Conservation (phyloP, 306 rosid genomes). For the Trifolium repens region DNA sequence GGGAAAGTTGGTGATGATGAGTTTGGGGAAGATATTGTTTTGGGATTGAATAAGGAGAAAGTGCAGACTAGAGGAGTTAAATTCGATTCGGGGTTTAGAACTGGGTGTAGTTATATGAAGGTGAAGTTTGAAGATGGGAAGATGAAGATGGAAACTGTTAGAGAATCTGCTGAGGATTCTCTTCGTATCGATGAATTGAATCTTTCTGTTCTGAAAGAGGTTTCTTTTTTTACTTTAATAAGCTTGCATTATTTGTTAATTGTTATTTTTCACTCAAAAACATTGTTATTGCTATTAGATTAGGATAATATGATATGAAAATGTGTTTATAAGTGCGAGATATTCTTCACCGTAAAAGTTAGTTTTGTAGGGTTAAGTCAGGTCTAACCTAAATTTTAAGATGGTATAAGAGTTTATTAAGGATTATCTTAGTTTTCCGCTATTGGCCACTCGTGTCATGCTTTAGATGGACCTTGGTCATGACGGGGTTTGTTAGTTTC, state of each 20-base stretch:
- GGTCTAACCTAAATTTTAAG: neutral
- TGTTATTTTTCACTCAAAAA: neutral
- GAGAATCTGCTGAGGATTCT: slow-evolving; percentile 73
- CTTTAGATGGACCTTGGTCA: neutral
- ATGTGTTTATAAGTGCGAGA: neutral
- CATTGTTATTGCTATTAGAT: neutral
- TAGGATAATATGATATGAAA: neutral
- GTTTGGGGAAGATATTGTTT: slow-evolving; percentile 70
- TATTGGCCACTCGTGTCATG: neutral
- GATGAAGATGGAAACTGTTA: slow-evolving; percentile 65
- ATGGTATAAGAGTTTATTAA: neutral
- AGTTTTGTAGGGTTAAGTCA: neutral
- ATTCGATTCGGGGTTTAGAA: slow-evolving; percentile 53
- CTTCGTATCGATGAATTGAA: slow-evolving; percentile 65
- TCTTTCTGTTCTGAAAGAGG: slow-evolving; percentile 89
- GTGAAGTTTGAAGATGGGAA: slow-evolving; percentile 67
- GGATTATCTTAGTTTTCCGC: neutral
- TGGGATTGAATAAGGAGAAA: slow-evolving; percentile 76
- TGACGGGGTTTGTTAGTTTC: neutral
- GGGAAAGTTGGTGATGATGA: slow-evolving; percentile 85
- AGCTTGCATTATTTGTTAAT: neutral
- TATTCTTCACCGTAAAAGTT: neutral
- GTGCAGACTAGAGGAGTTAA: slow-evolving; percentile 85
- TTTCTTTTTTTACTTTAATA: neutral
- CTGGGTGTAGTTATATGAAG: slow-evolving; percentile 67